Evolutionary conservation across 129 eudicot genomes (phyloP).

Genomic region (Lactuca saligna): DNA sequence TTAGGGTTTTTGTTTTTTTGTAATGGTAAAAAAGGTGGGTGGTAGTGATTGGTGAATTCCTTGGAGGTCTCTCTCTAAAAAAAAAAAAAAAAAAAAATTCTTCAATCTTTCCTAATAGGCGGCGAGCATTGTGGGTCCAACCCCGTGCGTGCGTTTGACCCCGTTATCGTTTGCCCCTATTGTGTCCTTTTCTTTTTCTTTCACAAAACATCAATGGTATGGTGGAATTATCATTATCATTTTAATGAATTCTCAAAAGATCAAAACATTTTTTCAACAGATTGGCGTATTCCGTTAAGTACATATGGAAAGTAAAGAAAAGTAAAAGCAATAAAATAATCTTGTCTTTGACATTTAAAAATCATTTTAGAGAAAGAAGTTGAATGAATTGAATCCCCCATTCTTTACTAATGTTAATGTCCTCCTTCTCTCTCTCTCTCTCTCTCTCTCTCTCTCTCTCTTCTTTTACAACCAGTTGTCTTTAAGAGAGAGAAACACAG

Average conservation of each 20-base stretch:
- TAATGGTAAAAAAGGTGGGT: background rate
- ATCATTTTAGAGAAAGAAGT: background rate
- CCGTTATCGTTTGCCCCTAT: slow-evolving; percentile 24
- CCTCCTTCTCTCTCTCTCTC: background rate
- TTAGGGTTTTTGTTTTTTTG: background rate
- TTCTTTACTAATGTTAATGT: background rate
- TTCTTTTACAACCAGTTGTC: slow-evolving; percentile 36
- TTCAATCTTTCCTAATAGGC: slow-evolving; percentile 26
- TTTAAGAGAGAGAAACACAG: slow-evolving; percentile 43
- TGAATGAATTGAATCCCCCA: slow-evolving; percentile 22
- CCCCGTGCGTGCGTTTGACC: slow-evolving; percentile 53
- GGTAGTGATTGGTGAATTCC: background rate
- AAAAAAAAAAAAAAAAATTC: background rate
- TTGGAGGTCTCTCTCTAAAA: background rate
- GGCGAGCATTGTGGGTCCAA: slow-evolving; percentile 42
- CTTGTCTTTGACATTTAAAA: background rate
- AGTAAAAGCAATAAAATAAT: background rate
- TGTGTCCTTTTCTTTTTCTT: slow-evolving; percentile 30
- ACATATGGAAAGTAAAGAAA: background rate
- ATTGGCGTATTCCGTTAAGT: background rate
- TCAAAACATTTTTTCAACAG: background rate
- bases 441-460: slow-evolving; percentile 24
- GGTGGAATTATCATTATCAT: background rate
- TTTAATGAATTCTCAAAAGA: background rate
- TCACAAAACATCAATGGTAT: background rate